A percentile compares a stretch with the other conserved stretches of the same genome.
phyloP scores from a whole-genome alignment of 208 protist genomes.

The Herpetomonas muscarum region DNA sequence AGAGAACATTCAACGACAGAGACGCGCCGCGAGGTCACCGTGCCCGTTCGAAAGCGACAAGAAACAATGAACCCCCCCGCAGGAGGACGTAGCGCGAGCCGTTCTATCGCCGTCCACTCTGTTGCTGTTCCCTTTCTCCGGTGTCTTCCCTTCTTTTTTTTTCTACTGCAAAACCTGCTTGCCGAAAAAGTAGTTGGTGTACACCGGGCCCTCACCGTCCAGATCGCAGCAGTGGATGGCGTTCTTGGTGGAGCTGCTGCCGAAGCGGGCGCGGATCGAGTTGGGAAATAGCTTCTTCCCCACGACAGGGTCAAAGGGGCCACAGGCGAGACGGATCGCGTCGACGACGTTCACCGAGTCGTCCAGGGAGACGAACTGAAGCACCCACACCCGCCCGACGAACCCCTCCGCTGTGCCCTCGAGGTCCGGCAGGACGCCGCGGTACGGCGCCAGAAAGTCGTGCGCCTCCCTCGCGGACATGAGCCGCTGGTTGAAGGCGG shows the following conservation, averaged over 20 bases:
- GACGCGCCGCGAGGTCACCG: background rate
- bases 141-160: background rate
- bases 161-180: background rate
- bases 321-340: constrained; percentile 58
- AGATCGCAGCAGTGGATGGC: constrained; percentile 96
- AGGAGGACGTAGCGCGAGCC: background rate
- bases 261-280: constrained; percentile 88
- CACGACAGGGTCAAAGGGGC: constrained; percentile 76
- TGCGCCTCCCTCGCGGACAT: constrained; percentile 48
- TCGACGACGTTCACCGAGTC: constrained; percentile 50
- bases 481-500: constrained; percentile 43
- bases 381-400: constrained; percentile 56
- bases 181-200: constrained; percentile 63
- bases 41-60: background rate
- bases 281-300: constrained; percentile 81
- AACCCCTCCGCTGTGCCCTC: constrained; percentile 46
- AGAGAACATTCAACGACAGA: background rate
- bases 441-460: constrained; percentile 70
- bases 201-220: constrained; percentile 84
- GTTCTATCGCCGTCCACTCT: background rate
- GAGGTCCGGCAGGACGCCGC: constrained; percentile 68
- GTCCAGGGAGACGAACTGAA: constrained; percentile 68
- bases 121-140: background rate
- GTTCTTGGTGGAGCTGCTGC: constrained; percentile 68
- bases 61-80: background rate